Evolutionary conservation across 345 rosid genomes (phyloP).

Genomic region (Bruguiera sexangula): DNA sequence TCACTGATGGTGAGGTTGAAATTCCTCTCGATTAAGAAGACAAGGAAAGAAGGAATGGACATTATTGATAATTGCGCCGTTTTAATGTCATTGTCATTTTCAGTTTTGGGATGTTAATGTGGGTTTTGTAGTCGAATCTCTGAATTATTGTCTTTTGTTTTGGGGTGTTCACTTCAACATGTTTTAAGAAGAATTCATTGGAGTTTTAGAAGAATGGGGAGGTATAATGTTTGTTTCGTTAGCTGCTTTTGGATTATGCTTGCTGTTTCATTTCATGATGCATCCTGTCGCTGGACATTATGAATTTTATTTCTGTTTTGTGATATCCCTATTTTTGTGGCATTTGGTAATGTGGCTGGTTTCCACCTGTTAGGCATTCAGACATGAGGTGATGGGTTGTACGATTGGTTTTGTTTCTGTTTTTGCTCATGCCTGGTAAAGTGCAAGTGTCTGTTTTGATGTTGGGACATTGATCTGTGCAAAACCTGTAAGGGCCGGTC

Average conservation of each 20-base stretch:
- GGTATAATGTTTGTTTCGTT: slow-evolving; percentile 20
- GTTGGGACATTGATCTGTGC: too few relatives aligned
- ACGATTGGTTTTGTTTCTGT: neutral
- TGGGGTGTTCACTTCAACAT: neutral
- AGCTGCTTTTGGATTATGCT: slow-evolving; percentile 7
- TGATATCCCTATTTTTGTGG: neutral
- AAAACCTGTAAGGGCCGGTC: too few relatives aligned
- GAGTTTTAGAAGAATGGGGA: slow-evolving; percentile 15
- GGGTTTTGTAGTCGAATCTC: slow-evolving; percentile 10
- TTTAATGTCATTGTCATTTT: neutral
- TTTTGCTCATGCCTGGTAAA: too few relatives aligned
- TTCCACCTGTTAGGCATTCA: neutral
- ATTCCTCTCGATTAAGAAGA: neutral
- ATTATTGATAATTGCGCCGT: neutral
- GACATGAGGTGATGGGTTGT: neutral
- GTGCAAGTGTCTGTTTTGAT: too few relatives aligned
- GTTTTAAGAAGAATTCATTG: slow-evolving; percentile 11
- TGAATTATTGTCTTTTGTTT: neutral
- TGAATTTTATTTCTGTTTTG: neutral
- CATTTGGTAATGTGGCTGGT: neutral
- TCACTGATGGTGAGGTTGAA: neutral
- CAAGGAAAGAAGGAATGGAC: neutral
- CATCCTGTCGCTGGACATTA: neutral
- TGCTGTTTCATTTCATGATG: neutral
- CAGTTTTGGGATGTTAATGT: neutral